Evolutionary conservation across 768 basidiomycete species (phyloP).

Genomic region (Plicaturopsis crispa): DNA sequence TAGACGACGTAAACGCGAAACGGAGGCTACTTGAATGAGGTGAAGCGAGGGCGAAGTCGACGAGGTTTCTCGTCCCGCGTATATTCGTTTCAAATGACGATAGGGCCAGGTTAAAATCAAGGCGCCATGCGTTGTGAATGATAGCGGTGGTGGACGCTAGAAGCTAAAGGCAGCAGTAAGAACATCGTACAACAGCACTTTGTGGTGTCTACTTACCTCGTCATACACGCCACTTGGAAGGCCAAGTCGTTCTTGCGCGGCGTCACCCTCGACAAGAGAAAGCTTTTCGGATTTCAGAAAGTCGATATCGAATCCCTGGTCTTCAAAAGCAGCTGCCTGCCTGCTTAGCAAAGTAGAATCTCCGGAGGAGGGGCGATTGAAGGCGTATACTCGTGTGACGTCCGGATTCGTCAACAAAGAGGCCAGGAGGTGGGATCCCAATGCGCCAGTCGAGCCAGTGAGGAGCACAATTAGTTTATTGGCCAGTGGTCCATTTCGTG

Average conservation of each 20-base stretch:
- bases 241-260: slow-evolving; percentile 14
- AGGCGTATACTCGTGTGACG: slow-evolving; percentile 21
- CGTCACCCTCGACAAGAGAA: slow-evolving; percentile 20
- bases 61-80: slow-evolving; percentile 36
- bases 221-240: slow-evolving; percentile 14
- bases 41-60: slow-evolving; percentile 32
- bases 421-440: slow-evolving; percentile 29
- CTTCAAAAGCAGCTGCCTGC: slow-evolving; percentile 15
- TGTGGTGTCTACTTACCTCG: slow-evolving; percentile 10
- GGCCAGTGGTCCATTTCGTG: neutral
- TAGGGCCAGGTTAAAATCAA: slow-evolving; percentile 44
- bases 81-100: slow-evolving; percentile 45
- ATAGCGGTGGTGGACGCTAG: slow-evolving; percentile 24
- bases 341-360: slow-evolving; percentile 8
- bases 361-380: slow-evolving; percentile 21
- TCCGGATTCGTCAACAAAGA: slow-evolving; percentile 14
- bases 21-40: slow-evolving; percentile 10
- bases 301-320: slow-evolving; percentile 17
- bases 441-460: slow-evolving; percentile 35
- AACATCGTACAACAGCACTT: slow-evolving; percentile 1
- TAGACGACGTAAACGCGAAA: slow-evolving; percentile 12
- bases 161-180: slow-evolving; percentile 13
- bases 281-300: slow-evolving; percentile 18
- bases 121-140: slow-evolving; percentile 40
- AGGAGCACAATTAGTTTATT: slow-evolving; percentile 20